These are phyloP conservation scores for Chalciporus chontae DNA, from an alignment of 768 basidiomycete genomes.

Conservation along the genomic window DNA sequence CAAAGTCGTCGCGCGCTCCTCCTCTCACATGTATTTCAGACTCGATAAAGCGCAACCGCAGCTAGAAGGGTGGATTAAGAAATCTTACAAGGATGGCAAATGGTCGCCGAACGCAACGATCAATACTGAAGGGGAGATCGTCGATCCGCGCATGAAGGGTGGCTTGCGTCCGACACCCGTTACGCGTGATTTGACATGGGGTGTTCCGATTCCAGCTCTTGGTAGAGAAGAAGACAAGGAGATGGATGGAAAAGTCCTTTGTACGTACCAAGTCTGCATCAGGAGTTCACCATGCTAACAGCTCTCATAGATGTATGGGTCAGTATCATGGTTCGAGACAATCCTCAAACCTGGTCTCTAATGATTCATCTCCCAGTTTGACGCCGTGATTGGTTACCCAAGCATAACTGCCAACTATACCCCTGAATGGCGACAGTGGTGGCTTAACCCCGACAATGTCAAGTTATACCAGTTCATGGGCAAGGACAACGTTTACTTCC, in stretches of 20 bases:
- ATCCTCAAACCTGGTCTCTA: not conserved
- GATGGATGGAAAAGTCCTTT: slow-evolving; percentile 94
- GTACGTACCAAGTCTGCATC: slow-evolving; percentile 46
- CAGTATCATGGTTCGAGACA: slow-evolving; percentile 27
- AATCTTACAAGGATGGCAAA: slow-evolving; percentile 73
- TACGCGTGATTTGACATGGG: slow-evolving; percentile 94
- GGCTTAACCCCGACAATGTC: slow-evolving; percentile 89
- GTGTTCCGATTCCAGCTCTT: slow-evolving; percentile 81
- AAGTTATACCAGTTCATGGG: slow-evolving; percentile 99
- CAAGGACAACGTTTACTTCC: slow-evolving; percentile 99
- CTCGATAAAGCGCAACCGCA: slow-evolving; percentile 79
- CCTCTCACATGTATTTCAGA: slow-evolving; percentile 89
- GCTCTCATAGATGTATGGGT: slow-evolving; percentile 83
- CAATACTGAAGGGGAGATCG: slow-evolving; percentile 80
- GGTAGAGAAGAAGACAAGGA: slow-evolving; percentile 73
- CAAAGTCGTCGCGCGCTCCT: slow-evolving; percentile 66
- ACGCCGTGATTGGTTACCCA: slow-evolving; percentile 94
- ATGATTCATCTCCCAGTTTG: slow-evolving; percentile 58
- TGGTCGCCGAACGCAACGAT: slow-evolving; percentile 95
- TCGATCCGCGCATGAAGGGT: slow-evolving; percentile 82
- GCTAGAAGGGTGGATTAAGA: slow-evolving; percentile 85
- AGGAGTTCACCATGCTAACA: slow-evolving; percentile 7
- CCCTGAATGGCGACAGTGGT: slow-evolving; percentile 94
- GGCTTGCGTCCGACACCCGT: slow-evolving; percentile 88
- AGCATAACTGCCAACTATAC: slow-evolving; percentile 97